Evolutionary conservation across 2,329 filamentous ascomycete genomes (phyloP).

Genomic region (Albifimbria verrucaria): DNA sequence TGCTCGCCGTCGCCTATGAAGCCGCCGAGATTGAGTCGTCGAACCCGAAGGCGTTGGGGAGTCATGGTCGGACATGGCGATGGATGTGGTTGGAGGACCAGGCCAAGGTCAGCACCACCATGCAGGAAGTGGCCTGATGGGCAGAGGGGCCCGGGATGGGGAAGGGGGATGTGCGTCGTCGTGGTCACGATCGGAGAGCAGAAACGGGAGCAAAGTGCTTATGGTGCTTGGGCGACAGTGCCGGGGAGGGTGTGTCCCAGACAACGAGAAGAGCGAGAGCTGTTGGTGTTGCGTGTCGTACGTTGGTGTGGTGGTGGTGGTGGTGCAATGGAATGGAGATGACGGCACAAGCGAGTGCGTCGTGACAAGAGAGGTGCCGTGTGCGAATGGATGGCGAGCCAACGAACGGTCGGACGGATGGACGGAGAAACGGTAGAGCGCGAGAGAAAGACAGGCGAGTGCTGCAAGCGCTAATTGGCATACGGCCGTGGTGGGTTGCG

Average conservation of each 20-base stretch:
- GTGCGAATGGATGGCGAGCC: not conserved
- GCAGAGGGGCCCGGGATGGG: slow-evolving; percentile 11
- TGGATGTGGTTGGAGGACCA: slow-evolving; percentile 18
- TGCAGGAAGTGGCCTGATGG: slow-evolving; percentile 25
- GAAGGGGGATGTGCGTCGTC: not conserved
- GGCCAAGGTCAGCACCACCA: slow-evolving; percentile 23
- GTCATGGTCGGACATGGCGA: slow-evolving; percentile 38
- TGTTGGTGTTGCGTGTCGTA: not conserved
- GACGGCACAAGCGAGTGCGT: not conserved
- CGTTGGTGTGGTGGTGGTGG: not conserved
- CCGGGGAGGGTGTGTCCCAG: not conserved
- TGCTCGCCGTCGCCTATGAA: slow-evolving; percentile 28
- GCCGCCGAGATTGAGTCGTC: slow-evolving; percentile 38
- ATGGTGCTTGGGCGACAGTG: not conserved
- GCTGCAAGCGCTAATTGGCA: not conserved
- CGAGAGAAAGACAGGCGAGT: no score
- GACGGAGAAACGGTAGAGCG: no score
- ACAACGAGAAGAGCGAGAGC: not conserved
- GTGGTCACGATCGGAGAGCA: not conserved
- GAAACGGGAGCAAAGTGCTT: not conserved
- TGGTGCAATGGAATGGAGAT: not conserved
- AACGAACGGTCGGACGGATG: not conserved
- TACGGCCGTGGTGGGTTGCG: not conserved
- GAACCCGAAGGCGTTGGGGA: slow-evolving; percentile 34
- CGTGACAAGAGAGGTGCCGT: not conserved